Percentiles rank a stretch among this genome's conserved stretches.
Conservation (phyloP, 768 basidiomycete genomes). For the Trametes cinnabarina region DNA sequence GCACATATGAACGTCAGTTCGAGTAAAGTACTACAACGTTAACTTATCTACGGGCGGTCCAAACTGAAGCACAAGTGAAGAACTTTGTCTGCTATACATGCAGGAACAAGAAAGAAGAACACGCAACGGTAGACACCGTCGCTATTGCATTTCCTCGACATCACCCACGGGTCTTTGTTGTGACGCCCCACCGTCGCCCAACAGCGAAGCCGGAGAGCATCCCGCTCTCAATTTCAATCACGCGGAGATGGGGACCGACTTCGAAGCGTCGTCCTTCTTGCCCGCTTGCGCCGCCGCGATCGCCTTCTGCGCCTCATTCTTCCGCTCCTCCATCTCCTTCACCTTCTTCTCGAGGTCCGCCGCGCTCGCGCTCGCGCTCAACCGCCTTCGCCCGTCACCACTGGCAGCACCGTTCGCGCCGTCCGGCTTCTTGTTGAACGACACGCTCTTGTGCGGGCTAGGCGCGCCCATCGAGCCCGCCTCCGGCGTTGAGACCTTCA, state of each 20-base stretch:
- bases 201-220: too few relatives aligned
- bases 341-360: slow-evolving; percentile 46
- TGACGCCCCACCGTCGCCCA: too few relatives aligned
- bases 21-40: slow-evolving; percentile 14
- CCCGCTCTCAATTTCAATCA: background rate
- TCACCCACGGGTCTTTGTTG: too few relatives aligned
- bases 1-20: background rate
- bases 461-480: slow-evolving; percentile 61
- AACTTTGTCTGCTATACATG: background rate
- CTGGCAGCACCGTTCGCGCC: slow-evolving; percentile 21
- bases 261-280: slow-evolving; percentile 57
- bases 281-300: slow-evolving; percentile 62
- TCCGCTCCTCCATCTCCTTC: slow-evolving; percentile 68
- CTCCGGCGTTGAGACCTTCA: slow-evolving; percentile 60
- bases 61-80: background rate
- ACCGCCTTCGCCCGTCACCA: slow-evolving; percentile 42
- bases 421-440: slow-evolving; percentile 57
- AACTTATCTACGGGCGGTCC: slow-evolving; percentile 7
- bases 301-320: slow-evolving; percentile 59
- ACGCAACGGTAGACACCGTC: background rate
- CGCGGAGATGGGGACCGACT: slow-evolving; percentile 42
- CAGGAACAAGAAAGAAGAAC: background rate
- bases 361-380: slow-evolving; percentile 24
- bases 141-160: background rate
- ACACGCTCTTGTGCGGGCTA: slow-evolving; percentile 68